Evolutionary conservation across 2,329 filamentous ascomycete species (phyloP), one percentile per base, ranked within the genome.

Genomic region (Paraconiothyrium sp.): DNA sequence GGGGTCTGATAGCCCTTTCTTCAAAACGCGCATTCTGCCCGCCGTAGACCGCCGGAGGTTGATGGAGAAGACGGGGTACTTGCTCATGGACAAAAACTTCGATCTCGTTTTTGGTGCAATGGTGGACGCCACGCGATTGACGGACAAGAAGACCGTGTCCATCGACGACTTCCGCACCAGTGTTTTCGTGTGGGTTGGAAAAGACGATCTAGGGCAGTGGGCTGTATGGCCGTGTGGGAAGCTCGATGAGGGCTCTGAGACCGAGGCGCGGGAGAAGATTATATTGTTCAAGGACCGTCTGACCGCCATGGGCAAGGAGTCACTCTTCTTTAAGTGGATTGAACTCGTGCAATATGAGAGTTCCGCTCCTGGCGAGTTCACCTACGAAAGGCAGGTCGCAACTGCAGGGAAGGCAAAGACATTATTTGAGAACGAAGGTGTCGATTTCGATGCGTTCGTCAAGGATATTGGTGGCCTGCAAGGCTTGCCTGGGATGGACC

Each of bases 291-390:
- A 92, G 70, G 90, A 95, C 47, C 88, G 89, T 22, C 84, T 97
- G 68, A 85, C 86, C 1, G 85, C 85, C 2, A 84, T 95, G 78
- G 93, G 91, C 47, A 97, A 97, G 79, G 94, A 97, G 77, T 89
- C 91, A 66, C 78, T 97, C 57, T 97, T 97, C 81, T 97, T 92
- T 81, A 88, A 90, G 58, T 97, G 93, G 93, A 92, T 97, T 52
- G 94, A 97, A 81, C 86, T 96, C 73, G 89, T 97, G 54, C 93
- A 97, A 80, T 96, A 89, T 72, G 93, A 97, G 80, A 90, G 92
- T 46, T 90, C 89, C 39, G 86, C 87, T 67, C 91, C 93, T 0
- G 92, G 90, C 20, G 92, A 92, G 0, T 96, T 97, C 73, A 91
- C 90, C 1, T 81, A 84, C 0, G 90, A 93, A 74, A 86, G 88